These are phyloP conservation scores for Didymella sp. DNA, from an alignment of 2,329 filamentous ascomycete species.

Conservation along the genomic window DNA sequence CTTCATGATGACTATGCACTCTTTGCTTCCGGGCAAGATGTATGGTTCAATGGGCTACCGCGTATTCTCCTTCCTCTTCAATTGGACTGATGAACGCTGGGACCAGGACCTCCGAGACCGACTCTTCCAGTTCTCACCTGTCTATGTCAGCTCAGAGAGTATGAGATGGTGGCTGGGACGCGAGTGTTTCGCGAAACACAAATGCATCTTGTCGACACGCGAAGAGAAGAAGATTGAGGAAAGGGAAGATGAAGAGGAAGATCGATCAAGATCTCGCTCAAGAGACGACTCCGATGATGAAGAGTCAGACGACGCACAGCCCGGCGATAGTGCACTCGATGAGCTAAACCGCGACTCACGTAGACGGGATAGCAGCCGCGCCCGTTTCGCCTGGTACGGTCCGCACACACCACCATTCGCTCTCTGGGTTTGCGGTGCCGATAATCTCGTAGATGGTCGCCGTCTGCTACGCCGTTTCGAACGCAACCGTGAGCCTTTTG, in stretches of 20 bases:
- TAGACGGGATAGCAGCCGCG: conserved; percentile 51
- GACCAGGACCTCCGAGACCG: conserved; percentile 78
- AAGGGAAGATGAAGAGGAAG: conserved; percentile 51
- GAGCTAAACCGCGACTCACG: conserved; percentile 8
- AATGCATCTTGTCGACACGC: conserved; percentile 83
- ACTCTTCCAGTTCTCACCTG: conserved; percentile 91
- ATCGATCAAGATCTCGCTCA: conserved; percentile 27
- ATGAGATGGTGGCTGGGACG: conserved; percentile 96
- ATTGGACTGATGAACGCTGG: conserved; percentile 86
- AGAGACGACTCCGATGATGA: conserved; percentile 28
- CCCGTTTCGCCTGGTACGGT: conserved; percentile 77
- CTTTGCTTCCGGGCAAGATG: conserved; percentile 66
- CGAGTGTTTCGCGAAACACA: conserved; percentile 83
- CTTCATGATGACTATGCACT: conserved; percentile 87
- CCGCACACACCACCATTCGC: conserved; percentile 80
- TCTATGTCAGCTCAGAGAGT: conserved; percentile 86
- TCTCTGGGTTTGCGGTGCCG: conserved; percentile 83
- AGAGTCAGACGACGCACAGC: conserved; percentile 6
- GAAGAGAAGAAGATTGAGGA: conserved; percentile 72
- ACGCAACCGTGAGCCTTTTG: conserved; percentile 79
- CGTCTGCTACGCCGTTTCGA: conserved; percentile 77
- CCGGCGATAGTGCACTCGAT: conserved; percentile 9
- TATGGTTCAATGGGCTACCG: conserved; percentile 87
- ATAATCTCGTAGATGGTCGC: conserved; percentile 83
- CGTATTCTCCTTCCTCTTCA: conserved; percentile 88